Base-by-base conservation (phyloP, 345 rosid genomes). In the Mercurialis annua region DNA sequence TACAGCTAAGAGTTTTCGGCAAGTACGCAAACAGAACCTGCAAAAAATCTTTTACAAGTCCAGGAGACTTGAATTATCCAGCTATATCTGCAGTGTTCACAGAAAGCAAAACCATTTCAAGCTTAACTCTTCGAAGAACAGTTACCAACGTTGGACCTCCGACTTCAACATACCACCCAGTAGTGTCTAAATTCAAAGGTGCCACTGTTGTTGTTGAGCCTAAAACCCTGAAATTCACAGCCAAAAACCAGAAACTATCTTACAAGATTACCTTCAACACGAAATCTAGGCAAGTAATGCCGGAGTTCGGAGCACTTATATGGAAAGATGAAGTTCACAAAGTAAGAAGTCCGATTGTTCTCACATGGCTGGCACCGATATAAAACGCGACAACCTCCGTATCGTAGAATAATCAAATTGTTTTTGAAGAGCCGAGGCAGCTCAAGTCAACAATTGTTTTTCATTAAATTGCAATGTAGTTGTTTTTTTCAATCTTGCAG, bases 31-130 rank as follows among this genome's bases (percentile, higher is more conserved):
- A 90, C 73, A 84, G 92, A 69, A 58, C 87, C 1, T 90, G 98
- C 78, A 83, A 61, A 38, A 73, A 83, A 66, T 65, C 85, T 30
- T 64, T 85, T 6, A 67, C 79, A 36, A 88, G 64, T 69, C 88
- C 97, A 3, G 90, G 88, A 46, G 86, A 93, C 71, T 76, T 93
- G 79, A 93, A 93, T 63, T 93, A 93, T 80, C 96, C 98, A 0
- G 90, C 97, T 33, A 86, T 93, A 49, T 90, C 98, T 12, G 91
- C 73, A 12, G 77, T 89, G 61, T 84, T 93, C 77, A 88, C 90
- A 0, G 92, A 86, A 46, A 70, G 73, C 27, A 58, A 63, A 33
- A 66, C 68, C 55, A 75, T 75, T 73, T 73, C 82, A 62, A 33
- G 50, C 21, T 10, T 78, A 68, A 83, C 84, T 0, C 68, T 88